These are phyloP conservation scores for Lachancea thermotolerans DNA, from an alignment of 805 yeast species.

Conservation along the genomic window DNA sequence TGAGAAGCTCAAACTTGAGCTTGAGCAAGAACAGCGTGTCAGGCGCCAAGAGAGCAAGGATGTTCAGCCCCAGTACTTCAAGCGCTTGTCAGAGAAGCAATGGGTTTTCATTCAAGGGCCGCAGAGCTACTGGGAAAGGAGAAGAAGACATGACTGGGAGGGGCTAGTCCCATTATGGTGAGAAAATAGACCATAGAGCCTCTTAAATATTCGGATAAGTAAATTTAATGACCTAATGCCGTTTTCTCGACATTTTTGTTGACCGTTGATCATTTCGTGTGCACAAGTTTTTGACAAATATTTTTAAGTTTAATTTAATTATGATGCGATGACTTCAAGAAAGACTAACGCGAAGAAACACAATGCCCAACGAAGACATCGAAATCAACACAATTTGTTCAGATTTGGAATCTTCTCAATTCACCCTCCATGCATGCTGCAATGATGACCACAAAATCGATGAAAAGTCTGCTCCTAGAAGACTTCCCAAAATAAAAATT, in stretches of 20 bases:
- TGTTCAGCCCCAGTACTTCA: constrained; percentile 56
- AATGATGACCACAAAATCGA: not conserved
- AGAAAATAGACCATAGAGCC: not conserved
- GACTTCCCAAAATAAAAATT: constrained; percentile 38
- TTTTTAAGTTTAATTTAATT: too few species aligned
- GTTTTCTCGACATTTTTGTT: too few species aligned
- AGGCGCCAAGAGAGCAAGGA: constrained; percentile 57
- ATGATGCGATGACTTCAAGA: not conserved
- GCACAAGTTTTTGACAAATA: too few species aligned
- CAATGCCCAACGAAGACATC: constrained; percentile 24
- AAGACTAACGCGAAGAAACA: not conserved
- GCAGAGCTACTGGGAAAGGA: constrained; percentile 71
- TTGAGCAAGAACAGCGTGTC: constrained; percentile 77
- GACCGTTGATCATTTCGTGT: too few species aligned
- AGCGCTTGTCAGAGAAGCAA: constrained; percentile 34
- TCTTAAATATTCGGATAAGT: too few species aligned
- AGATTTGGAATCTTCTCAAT: constrained; percentile 28
- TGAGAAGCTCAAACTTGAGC: constrained; percentile 54
- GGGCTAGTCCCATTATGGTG: constrained; percentile 53
- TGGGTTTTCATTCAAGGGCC: constrained; percentile 56
- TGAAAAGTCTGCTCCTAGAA: not conserved
- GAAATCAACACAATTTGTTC: constrained; percentile 31
- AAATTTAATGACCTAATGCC: too few species aligned
- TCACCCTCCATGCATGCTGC: constrained; percentile 18
- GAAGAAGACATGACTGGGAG: constrained; percentile 58